Percentiles rank a stretch among this genome's conserved stretches.
phyloP scores from a whole-genome alignment of 2,329 filamentous ascomycete species.

The Trichoderma atrobrunneum region DNA sequence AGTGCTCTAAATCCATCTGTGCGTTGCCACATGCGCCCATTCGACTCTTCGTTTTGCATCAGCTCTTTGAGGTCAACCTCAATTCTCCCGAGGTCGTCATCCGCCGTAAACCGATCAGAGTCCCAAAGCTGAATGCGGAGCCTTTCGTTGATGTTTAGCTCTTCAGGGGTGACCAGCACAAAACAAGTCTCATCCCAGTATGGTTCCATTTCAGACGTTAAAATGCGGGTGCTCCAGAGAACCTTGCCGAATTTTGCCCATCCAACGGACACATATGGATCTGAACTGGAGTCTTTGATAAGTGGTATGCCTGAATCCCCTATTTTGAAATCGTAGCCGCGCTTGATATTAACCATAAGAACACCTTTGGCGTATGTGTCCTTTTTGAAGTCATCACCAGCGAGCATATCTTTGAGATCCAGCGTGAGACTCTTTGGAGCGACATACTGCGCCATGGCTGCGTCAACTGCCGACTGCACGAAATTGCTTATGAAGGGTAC shows the following conservation, averaged over 20 bases:
- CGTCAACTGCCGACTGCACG: constrained; percentile 70
- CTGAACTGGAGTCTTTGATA: constrained; percentile 58
- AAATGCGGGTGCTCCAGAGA: constrained; percentile 59
- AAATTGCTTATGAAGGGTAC: constrained; percentile 72
- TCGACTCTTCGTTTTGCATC: constrained; percentile 58
- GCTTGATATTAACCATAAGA: constrained; percentile 63
- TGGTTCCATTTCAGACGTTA: constrained; percentile 64
- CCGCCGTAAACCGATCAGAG: constrained; percentile 67
- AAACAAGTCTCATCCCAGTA: constrained; percentile 69
- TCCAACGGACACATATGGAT: constrained; percentile 68
- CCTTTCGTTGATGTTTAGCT: constrained; percentile 69
- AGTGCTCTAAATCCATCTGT: constrained; percentile 64
- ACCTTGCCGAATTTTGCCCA: constrained; percentile 76
- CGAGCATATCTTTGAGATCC: constrained; percentile 73
- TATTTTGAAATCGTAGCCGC: constrained; percentile 68
- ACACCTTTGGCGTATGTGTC: constrained; percentile 65
- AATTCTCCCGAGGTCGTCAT: constrained; percentile 72
- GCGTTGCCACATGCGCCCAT: constrained; percentile 60
- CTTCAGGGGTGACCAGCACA: constrained; percentile 66
- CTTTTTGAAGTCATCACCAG: constrained; percentile 77
- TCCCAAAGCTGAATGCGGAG: constrained; percentile 73
- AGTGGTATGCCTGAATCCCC: constrained; percentile 63
- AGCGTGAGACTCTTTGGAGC: constrained; percentile 72
- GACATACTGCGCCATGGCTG: constrained; percentile 71
- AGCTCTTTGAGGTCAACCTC: constrained; percentile 65